Evolutionary conservation across 2,329 filamentous ascomycete genomes (phyloP), one percentile per base, ranked within the genome.

Genomic region (Apiospora malaysiana): DNA sequence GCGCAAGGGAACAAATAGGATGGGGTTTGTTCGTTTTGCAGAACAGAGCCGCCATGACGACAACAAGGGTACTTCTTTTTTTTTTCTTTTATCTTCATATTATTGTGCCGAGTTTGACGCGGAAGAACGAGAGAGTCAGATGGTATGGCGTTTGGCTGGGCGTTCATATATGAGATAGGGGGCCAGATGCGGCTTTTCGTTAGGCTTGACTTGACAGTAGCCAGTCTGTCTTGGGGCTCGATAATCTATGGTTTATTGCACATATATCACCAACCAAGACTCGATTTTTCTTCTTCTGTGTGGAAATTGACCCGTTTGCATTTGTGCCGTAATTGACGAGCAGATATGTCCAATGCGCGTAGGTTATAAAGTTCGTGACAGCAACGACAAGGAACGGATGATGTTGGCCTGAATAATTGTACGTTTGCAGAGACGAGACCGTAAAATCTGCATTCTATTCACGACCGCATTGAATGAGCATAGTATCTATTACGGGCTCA

Each of bases 121-220:
- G 32, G 32, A 32, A 9, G n/a, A 23, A 7, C 5, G 51, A 59
- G 25, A 18, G 25, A 37, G 21, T 4, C 7, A 59, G 56, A 63
- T 27, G 40, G 56, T 63, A 63, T 4, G 56, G 56, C 56, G 56
- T 63, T 59, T n/a, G 18, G 56, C 32, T 40, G 27, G 56, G 56
- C 21, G 56, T 63, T 63, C 56, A 63, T 40, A 59, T 37, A 63
- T 63, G 56, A 63, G 27, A 56, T 56, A 40, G 27, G 32, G 32
- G 32, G 32, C 32, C 56, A 21, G 56, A 40, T 63, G 32, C 32
- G 32, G 18, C 40, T 23, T 59, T 21, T 21, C 12, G 32, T 40
- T 40, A 37, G 56, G 32, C 56, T 40, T 63, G 18, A 40, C 56
- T 63, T 63, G 56, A 63, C 32, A 63, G 56, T 63, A n/a, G 56